Conservation (phyloP, 257 asterid species). For the Verbena officinalis region DNA sequence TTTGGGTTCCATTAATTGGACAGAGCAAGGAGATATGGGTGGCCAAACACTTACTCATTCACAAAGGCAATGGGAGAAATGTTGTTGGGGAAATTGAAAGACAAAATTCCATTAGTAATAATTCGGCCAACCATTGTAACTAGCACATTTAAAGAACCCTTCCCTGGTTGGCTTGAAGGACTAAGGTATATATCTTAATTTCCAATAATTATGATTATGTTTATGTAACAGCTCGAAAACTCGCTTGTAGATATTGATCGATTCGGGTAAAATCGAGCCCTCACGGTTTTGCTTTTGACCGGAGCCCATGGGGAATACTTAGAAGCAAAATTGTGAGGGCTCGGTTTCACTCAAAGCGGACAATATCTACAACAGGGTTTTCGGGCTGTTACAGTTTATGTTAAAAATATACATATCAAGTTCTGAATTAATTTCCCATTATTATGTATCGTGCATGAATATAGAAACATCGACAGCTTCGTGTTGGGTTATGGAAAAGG, state of each 20-base stretch:
- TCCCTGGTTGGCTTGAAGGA: constrained; percentile 71
- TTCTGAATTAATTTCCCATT: neutral
- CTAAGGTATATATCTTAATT: constrained; percentile 36
- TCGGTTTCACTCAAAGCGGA: too few relatives aligned
- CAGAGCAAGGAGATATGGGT: constrained; percentile 61
- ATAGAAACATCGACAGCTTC: constrained; percentile 58
- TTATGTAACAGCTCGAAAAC: too few relatives aligned
- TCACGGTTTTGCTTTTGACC: too few relatives aligned
- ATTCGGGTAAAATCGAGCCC: too few relatives aligned
- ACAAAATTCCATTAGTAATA: constrained; percentile 37
- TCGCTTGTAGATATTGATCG: too few relatives aligned
- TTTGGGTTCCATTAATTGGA: neutral
- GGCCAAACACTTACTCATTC: constrained; percentile 64
- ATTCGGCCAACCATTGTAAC: constrained; percentile 59
- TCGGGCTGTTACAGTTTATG: too few relatives aligned
- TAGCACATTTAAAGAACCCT: constrained; percentile 61
- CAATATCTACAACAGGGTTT: too few relatives aligned
- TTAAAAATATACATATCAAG: too few relatives aligned
- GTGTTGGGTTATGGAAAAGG: constrained; percentile 65
- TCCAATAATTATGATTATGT: neutral
- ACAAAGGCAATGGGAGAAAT: constrained; percentile 80
- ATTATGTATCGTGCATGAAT: neutral
- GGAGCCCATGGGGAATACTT: too few relatives aligned
- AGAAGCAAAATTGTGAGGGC: too few relatives aligned
- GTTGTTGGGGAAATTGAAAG: constrained; percentile 41